A percentile compares a stretch with the other conserved stretches of the same genome.
Conservation (phyloP, 139 green algal genomes). For the Pseudopediastrum boryanum region DNA sequence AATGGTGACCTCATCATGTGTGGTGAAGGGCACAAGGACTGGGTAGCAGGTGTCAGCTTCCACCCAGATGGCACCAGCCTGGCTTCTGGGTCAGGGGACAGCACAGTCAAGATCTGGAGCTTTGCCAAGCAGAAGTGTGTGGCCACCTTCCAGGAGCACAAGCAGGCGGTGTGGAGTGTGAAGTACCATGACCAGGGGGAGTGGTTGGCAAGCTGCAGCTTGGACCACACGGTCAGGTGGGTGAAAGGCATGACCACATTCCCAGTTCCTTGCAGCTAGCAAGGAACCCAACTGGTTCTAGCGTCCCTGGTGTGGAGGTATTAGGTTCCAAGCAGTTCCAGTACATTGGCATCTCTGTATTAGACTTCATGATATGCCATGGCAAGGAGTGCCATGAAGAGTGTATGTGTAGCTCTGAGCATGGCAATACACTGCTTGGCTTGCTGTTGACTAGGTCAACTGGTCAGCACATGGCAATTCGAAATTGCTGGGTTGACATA, state of each 20-base stretch:
- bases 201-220: constrained; percentile 70
- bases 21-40: constrained; percentile 83
- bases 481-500: no score
- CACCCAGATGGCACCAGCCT: constrained; percentile 69
- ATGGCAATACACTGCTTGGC: no score
- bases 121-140: constrained; percentile 82
- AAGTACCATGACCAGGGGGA: constrained; percentile 78
- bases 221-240: constrained; percentile 78
- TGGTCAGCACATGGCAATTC: no score
- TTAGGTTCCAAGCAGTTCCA: no score
- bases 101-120: constrained; percentile 85
- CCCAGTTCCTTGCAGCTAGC: no score
- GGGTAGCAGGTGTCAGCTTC: constrained; percentile 81
- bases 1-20: constrained; percentile 79
- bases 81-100: constrained; percentile 71
- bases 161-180: constrained; percentile 66
- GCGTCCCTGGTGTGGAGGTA: no score
- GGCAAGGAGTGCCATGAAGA: no score
- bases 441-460: no score
- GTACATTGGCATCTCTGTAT: no score
- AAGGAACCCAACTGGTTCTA: no score
- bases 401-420: no score
- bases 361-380: no score
- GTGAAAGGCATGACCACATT: constrained; percentile 27
- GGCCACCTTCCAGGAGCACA: constrained; percentile 82